phyloP scores from a whole-genome alignment of 331 rosid genomes.

The Prunus yedoensis region DNA sequence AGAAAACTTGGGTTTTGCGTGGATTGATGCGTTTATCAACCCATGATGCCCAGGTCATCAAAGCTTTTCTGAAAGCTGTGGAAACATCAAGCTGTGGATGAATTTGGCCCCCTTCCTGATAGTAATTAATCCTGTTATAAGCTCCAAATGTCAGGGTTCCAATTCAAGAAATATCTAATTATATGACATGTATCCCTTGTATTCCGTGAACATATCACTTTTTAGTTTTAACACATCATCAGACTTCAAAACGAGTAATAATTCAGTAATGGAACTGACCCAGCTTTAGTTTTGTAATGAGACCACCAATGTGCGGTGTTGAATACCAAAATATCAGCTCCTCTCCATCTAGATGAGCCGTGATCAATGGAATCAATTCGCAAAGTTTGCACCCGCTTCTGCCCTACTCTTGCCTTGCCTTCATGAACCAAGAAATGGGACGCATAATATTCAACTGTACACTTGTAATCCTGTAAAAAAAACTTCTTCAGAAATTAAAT shows the following conservation, averaged over 20 bases:
- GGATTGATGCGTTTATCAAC: constrained; percentile 64
- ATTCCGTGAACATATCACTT: too few species aligned
- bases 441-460: constrained; percentile 81
- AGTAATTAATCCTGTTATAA: too few species aligned
- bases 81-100: constrained; percentile 70
- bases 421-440: constrained; percentile 85
- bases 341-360: constrained; percentile 87
- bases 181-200: too few species aligned
- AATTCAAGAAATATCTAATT: too few species aligned
- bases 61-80: constrained; percentile 68
- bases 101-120: constrained; percentile 29
- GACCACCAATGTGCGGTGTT: constrained; percentile 99
- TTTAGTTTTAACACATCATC: too few species aligned
- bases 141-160: too few species aligned
- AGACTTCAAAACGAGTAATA: neutral
- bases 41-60: constrained; percentile 85
- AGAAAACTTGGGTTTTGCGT: constrained; percentile 68
- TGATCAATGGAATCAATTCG: constrained; percentile 78
- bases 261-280: constrained; percentile 50
- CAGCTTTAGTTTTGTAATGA: constrained; percentile 85
- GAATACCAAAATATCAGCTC: constrained; percentile 81
- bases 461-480: constrained; percentile 65
- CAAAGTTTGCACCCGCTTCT: constrained; percentile 62
- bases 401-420: constrained; percentile 77
- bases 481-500: constrained; percentile 16